These are phyloP conservation scores for Dictyostelium firmibasis DNA, from an alignment of 78 protist genomes.

Conservation along the genomic window DNA sequence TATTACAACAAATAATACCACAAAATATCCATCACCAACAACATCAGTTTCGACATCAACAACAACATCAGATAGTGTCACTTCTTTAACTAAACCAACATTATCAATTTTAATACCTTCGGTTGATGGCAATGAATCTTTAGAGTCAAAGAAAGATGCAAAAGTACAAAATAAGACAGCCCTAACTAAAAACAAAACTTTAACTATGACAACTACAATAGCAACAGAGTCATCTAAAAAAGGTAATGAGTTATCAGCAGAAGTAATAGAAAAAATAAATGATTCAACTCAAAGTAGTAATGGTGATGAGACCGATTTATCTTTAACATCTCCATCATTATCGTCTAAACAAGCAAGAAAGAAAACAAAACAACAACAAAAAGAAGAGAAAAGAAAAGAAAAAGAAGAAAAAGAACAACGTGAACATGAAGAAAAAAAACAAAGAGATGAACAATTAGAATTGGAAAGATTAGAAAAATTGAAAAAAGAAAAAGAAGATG, in stretches of 20 bases:
- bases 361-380: slow-evolving; percentile 20
- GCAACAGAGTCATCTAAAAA: neutral
- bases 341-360: neutral
- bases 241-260: neutral
- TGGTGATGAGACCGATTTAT: neutral
- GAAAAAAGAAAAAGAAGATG: slow-evolving; percentile 16
- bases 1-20: neutral
- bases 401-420: slow-evolving; percentile 50
- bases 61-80: neutral
- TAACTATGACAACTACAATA: neutral
- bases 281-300: neutral
- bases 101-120: neutral
- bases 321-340: neutral
- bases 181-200: neutral
- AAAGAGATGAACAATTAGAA: slow-evolving; percentile 15
- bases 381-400: slow-evolving; percentile 56
- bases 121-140: neutral
- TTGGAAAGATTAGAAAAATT: neutral
- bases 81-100: neutral
- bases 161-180: no score
- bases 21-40: slow-evolving; percentile 9
- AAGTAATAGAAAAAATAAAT: neutral
- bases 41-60: slow-evolving; percentile 4
- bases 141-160: neutral
- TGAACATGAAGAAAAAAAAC: slow-evolving; percentile 6